phyloP scores from a whole-genome alignment of 2,329 filamentous ascomycete species.

The Aspergillus calidoustus region DNA sequence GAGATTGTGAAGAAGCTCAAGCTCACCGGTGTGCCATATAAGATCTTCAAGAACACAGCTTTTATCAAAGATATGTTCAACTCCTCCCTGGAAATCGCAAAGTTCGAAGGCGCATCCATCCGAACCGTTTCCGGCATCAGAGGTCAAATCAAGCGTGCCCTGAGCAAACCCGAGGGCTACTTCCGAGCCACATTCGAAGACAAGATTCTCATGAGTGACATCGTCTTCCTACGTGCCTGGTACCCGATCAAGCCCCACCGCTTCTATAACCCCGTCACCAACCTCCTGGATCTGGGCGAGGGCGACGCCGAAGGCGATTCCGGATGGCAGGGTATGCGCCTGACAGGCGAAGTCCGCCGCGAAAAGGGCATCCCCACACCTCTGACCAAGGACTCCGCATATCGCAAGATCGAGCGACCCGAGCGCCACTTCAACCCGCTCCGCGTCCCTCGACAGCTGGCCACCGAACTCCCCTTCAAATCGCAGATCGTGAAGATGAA shows the following conservation, averaged over 20 bases:
- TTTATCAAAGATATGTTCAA: slow-evolving; percentile 99
- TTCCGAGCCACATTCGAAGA: slow-evolving; percentile 98
- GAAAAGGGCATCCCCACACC: slow-evolving; percentile 77
- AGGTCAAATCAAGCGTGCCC: slow-evolving; percentile 94
- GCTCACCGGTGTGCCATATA: slow-evolving; percentile 88
- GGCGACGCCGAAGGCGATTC: slow-evolving; percentile 33
- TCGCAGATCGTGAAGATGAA: slow-evolving; percentile 84
- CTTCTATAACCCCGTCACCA: slow-evolving; percentile 96
- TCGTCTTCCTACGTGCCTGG: slow-evolving; percentile 96
- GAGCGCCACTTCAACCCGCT: slow-evolving; percentile 76
- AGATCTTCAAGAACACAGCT: slow-evolving; percentile 98
- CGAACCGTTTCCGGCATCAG: slow-evolving; percentile 94
- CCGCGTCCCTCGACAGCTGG: slow-evolving; percentile 56
- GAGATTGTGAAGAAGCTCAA: slow-evolving; percentile 99
- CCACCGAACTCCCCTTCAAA: slow-evolving; percentile 86
- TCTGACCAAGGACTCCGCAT: slow-evolving; percentile 80
- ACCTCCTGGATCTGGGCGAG: slow-evolving; percentile 70
- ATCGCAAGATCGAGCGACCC: slow-evolving; percentile 66
- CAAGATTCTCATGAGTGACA: slow-evolving; percentile 95
- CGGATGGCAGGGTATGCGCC: slow-evolving; percentile 86
- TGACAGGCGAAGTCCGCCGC: slow-evolving; percentile 88
- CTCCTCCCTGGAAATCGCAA: slow-evolving; percentile 89
- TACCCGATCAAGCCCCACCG: slow-evolving; percentile 93
- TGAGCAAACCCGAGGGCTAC: slow-evolving; percentile 90
- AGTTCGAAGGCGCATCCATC: slow-evolving; percentile 95